These are phyloP conservation scores for Daedaleopsis sinensis DNA, from an alignment of 768 basidiomycete species.

Conservation along the genomic window DNA sequence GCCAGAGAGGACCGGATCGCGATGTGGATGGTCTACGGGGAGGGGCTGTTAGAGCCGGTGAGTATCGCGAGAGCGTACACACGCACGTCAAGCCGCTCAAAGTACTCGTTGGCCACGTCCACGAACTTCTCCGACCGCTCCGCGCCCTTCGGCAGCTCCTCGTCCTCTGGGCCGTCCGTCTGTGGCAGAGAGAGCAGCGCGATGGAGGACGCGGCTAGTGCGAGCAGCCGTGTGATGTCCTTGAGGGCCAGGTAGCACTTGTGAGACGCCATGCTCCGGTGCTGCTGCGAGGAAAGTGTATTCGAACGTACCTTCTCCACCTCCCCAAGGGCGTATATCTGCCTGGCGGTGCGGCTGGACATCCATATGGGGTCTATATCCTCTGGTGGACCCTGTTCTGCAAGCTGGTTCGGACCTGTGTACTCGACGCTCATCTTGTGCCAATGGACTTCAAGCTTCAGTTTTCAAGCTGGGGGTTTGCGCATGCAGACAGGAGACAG, in stretches of 20 bases:
- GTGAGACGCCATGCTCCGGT: not conserved
- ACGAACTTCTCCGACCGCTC: slow-evolving; percentile 88
- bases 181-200: slow-evolving; percentile 83
- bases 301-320: slow-evolving; percentile 67
- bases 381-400: slow-evolving; percentile 1
- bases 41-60: not conserved
- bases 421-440: not conserved
- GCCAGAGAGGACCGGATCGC: slow-evolving; percentile 79
- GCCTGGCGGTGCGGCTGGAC: slow-evolving; percentile 77
- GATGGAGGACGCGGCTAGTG: slow-evolving; percentile 76
- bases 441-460: not conserved
- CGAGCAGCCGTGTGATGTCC: slow-evolving; percentile 79
- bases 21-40: slow-evolving; percentile 67
- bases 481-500: no score
- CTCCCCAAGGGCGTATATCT: slow-evolving; percentile 78
- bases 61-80: not conserved
- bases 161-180: slow-evolving; percentile 69
- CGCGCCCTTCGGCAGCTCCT: slow-evolving; percentile 69
- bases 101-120: slow-evolving; percentile 83
- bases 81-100: slow-evolving; percentile 76
- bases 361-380: slow-evolving; percentile 82
- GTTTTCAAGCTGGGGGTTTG: not conserved
- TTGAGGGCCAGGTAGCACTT: slow-evolving; percentile 29
- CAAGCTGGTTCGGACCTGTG: not conserved
- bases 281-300: not conserved